Evolutionary conservation across 768 basidiomycete species (phyloP), one percentile per base, ranked within the genome.

Genomic region (Gymnopilus dilepis): DNA sequence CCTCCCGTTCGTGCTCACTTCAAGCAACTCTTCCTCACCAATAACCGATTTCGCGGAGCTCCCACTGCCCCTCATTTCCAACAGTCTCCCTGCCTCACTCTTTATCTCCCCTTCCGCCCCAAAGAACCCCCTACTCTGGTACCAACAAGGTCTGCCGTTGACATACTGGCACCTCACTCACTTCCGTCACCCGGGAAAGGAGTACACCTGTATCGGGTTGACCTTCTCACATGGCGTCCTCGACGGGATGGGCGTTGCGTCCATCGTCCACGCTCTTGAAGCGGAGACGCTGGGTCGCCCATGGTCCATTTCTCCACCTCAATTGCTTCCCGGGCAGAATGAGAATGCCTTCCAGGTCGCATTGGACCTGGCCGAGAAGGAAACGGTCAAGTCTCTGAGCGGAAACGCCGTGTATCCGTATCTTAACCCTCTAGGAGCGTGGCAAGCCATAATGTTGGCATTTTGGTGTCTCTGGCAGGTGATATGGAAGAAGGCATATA

Each of bases 91-190:
- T 19, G 67, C 70, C n/a, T 54, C 66, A 17, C 55, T 80, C 15
- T 77, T 81, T 65, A 65, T 77, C 19, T 70, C 77, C 31, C 6
- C 47, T 3, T 30, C 58, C 64, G 74, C 7, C 69, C 71, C 11
- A 76, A 76, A 0, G 6, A 28, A 30, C 4, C 47, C 47, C 77
- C 76, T 1, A 70, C 73, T 4, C 67, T 70, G 15, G 77, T 73
- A 51, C 55, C 70, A 9, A 42, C 55, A n/a, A 78, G 74, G 76
- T 74, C 74, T 45, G 59, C 79, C 79, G 13, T 64, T 80, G 33
- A 79, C 76, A 17, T 78, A 73, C 59, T 80, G 78, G 78, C 80
- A 81, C 41, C 37, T 81, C 26, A 78, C 77, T 5, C 69, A 74
- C 52, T 77, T 80, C 62, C 63, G 59, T 4, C 62, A 70, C 6